These are phyloP conservation scores for Sherardia arvensis DNA, from an alignment of 257 asterid species.

Conservation along the genomic window DNA sequence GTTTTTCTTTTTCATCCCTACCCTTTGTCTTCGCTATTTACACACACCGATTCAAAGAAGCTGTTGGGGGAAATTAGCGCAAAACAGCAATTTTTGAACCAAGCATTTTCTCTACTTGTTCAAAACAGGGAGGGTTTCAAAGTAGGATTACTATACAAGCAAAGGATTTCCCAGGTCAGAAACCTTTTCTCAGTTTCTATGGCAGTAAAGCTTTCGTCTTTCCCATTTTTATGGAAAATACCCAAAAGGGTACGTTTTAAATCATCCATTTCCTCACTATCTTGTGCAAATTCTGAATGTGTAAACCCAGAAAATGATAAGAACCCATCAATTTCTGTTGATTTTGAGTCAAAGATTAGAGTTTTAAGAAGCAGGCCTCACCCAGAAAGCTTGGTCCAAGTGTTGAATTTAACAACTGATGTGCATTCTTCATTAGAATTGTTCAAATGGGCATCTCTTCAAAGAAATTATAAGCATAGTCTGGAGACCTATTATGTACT, in stretches of 20 bases:
- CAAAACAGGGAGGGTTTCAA: background rate
- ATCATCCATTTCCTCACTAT: slow-evolving; percentile 41
- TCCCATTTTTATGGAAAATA: slow-evolving; percentile 29
- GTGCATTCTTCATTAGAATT: slow-evolving; percentile 54
- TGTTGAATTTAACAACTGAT: slow-evolving; percentile 52
- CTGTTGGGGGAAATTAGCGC: background rate
- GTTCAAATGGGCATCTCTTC: slow-evolving; percentile 82
- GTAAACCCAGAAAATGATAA: slow-evolving; percentile 33
- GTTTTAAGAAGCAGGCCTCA: slow-evolving; percentile 40
- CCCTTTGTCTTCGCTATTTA: background rate
- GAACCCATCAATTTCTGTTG: slow-evolving; percentile 25
- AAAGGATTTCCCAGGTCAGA: slow-evolving; percentile 5
- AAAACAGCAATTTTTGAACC: background rate
- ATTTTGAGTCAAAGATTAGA: slow-evolving; percentile 45
- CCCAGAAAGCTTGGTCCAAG: slow-evolving; percentile 44
- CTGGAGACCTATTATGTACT: slow-evolving; percentile 49
- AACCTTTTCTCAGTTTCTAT: slow-evolving; percentile 20
- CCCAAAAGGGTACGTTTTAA: slow-evolving; percentile 31
- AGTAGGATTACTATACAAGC: background rate
- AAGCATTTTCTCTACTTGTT: background rate
- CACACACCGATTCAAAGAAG: background rate
- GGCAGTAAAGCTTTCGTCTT: slow-evolving; percentile 54
- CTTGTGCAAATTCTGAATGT: slow-evolving; percentile 35
- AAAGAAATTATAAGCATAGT: slow-evolving; percentile 44
- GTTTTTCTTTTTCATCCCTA: too few species aligned